phyloP scores from a whole-genome alignment of 202 grass and related monocot species.

The Panicum hallii region DNA sequence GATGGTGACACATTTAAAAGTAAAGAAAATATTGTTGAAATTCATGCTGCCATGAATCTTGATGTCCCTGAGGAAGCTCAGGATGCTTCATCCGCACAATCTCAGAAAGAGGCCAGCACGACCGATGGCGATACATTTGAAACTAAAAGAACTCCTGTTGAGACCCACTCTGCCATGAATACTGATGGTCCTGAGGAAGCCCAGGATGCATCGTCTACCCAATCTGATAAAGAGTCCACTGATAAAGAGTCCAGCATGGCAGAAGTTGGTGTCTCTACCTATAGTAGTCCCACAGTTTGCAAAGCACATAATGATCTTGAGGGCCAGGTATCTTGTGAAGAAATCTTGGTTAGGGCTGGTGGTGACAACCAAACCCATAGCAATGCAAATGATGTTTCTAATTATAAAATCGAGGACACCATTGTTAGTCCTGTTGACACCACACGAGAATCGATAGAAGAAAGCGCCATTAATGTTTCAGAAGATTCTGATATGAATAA shows the following conservation, averaged over 20 bases:
- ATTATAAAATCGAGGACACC: neutral
- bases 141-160: constrained; percentile 23
- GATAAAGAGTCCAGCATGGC: constrained; percentile 18
- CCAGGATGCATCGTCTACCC: constrained; percentile 7
- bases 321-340: constrained; percentile 35
- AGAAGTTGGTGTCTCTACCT: constrained; percentile 18
- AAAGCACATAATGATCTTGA: constrained; percentile 38
- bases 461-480: neutral
- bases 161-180: constrained; percentile 28
- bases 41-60: constrained; percentile 21
- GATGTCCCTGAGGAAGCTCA: constrained; percentile 34
- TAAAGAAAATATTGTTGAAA: constrained; percentile 23
- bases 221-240: constrained; percentile 26
- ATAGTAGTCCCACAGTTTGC: constrained; percentile 10
- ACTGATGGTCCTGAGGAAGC: constrained; percentile 34
- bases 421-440: constrained; percentile 3
- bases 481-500: constrained; percentile 24
- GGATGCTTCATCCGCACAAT: constrained; percentile 3
- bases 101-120: constrained; percentile 4
- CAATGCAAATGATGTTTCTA: neutral
- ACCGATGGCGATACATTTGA: neutral
- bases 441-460: neutral
- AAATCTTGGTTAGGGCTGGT: constrained; percentile 14
- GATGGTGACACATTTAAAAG: constrained; percentile 25
- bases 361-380: neutral